A percentile compares a stretch with the other conserved stretches of the same genome.
These are phyloP conservation scores for Ceratobasidium papillatum DNA, from an alignment of 1,284 basidiomycete genomes.

Conservation along the genomic window DNA sequence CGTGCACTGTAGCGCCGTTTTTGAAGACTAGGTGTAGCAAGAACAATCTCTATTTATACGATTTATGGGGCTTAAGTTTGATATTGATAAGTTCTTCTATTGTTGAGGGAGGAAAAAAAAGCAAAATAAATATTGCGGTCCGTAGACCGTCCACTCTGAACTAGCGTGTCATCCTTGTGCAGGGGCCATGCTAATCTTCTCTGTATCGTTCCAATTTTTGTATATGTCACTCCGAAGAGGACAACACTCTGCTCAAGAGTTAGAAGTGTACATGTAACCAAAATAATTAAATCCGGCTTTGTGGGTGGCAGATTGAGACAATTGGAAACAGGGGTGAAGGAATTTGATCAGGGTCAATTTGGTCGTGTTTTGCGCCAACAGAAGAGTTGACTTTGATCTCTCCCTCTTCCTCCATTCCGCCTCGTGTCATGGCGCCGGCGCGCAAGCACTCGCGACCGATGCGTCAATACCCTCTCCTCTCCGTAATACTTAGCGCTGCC, in stretches of 20 bases:
- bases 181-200: conserved; percentile 32
- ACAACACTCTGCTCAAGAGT: not conserved
- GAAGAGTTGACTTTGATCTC: not conserved
- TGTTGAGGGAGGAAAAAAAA: not conserved
- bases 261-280: not conserved
- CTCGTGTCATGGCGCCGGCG: conserved; percentile 26
- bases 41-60: too few relatives aligned
- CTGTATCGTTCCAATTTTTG: conserved; percentile 26
- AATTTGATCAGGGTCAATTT: conserved; percentile 15
- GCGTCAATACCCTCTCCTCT: conserved; percentile 13
- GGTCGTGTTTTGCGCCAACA: not conserved
- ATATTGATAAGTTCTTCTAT: too few relatives aligned
- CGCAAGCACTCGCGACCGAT: conserved; percentile 31
- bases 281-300: conserved; percentile 31
- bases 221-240: conserved; percentile 33
- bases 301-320: not conserved
- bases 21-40: too few relatives aligned
- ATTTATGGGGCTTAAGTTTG: too few relatives aligned
- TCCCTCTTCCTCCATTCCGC: not conserved
- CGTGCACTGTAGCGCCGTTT: too few relatives aligned
- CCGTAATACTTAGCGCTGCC: conserved; percentile 22
- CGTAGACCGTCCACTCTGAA: conserved; percentile 41
- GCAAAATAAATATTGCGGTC: conserved; percentile 29
- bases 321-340: not conserved
- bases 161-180: conserved; percentile 39